These are phyloP conservation scores for Sugiyamaella americana DNA, from an alignment of 805 yeast species.

Conservation along the genomic window DNA sequence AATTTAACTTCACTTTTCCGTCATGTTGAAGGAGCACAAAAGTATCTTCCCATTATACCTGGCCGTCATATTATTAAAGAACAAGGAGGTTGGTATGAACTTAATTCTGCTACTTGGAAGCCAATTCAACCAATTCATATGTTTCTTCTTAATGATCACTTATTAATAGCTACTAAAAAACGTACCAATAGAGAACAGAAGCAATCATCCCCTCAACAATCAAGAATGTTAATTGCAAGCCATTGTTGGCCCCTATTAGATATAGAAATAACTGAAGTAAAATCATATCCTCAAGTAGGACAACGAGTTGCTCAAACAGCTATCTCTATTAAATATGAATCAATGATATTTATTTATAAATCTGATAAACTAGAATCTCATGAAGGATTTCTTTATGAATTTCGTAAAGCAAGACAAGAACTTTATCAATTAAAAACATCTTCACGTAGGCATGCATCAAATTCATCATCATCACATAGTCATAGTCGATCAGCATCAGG, in stretches of 20 bases:
- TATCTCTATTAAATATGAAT: conserved; percentile 44
- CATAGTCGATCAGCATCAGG: conserved; percentile 5
- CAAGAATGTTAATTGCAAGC: conserved; percentile 53
- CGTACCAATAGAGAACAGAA: conserved; percentile 21
- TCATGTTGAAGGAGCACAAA: conserved; percentile 89
- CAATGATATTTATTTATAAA: conserved; percentile 41
- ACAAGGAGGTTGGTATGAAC: conserved; percentile 79
- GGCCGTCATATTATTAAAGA: conserved; percentile 78
- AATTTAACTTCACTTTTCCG: conserved; percentile 65
- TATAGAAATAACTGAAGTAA: conserved; percentile 42
- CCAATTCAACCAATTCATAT: conserved; percentile 70
- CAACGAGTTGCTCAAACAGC: conserved; percentile 22
- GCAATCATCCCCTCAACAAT: conserved; percentile 14
- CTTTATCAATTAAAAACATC: conserved; percentile 3
- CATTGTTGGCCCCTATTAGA: conserved; percentile 75
- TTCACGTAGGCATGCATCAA: too few species aligned
- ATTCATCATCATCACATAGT: neutral
- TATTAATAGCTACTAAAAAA: conserved; percentile 66
- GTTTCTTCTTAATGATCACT: conserved; percentile 68
- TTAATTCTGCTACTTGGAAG: conserved; percentile 80
- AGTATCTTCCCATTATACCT: conserved; percentile 63
- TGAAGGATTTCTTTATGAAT: conserved; percentile 15
- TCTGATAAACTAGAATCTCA: conserved; percentile 20
- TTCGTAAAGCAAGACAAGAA: conserved; percentile 16
- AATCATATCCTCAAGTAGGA: conserved; percentile 21